Evolutionary conservation across 768 basidiomycete species (phyloP), one percentile per base, ranked within the genome.

Genomic region (Tulasnella sp.): DNA sequence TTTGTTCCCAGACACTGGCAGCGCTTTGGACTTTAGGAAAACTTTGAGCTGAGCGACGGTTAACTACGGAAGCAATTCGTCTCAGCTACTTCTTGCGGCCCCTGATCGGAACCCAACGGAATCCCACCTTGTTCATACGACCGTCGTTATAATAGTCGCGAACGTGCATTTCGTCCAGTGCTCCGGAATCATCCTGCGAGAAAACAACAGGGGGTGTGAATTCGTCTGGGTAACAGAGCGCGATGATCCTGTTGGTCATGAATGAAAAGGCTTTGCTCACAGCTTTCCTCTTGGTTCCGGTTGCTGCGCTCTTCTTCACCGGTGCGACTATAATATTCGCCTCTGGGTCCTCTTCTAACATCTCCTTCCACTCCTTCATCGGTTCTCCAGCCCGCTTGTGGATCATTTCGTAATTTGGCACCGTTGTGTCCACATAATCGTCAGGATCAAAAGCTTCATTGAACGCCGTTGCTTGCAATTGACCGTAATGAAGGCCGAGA

Each of bases 401-500:
- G 78, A 98, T 95, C 84, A 89, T 88, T 79, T 91, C 90, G 72
- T 90, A 86, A 82, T 93, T 92, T 5, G 97, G 97, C 80, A 89
- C 84, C 0, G 97, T 96, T 82, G 92, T 85, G 85, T 99, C 97
- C 81, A 94, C 92, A 80, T 95, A 94, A 0, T 90, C 86, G 31
- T 91, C 90, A 1, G 89, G 87, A 83, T 97, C 91, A 81, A 92
- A 98, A 80, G 96, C 91, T 83, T 98, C 94, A 75, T 94, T 91
- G 86, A 99, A 97, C 0, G 98, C 98, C 77, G 91, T 92, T 10
- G 97, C 95, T 85, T 98, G 92, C 10, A 99, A 89, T 83, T 97
- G 94, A 27, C 91, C 93, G 84, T 97, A 96, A 84, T 97, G 94
- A 82, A 90, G 95, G 18, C 92, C 92, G 76, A 98, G 89, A 6